A percentile compares a stretch with the other conserved stretches of the same genome.
Evolutionary conservation across 805 yeast species (phyloP).

Genomic region (Sugiyamaella mastotermitis): DNA sequence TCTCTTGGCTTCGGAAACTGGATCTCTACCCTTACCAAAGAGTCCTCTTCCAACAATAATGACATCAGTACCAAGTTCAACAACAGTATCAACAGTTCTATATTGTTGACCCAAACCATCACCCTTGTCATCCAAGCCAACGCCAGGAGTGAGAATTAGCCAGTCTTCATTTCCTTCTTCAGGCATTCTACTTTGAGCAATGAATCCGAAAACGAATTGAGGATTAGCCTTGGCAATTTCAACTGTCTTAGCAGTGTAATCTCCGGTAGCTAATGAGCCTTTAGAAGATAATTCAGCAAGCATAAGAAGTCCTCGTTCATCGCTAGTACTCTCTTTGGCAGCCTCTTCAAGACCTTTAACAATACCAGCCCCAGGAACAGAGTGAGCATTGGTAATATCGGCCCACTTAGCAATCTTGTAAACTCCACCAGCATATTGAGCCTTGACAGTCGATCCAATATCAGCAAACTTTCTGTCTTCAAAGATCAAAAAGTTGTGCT

Average conservation of each 20-base stretch:
- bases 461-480: conserved; percentile 99
- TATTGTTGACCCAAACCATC: conserved; percentile 96
- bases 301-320: conserved; percentile 79
- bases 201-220: conserved; percentile 92
- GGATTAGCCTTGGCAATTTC: conserved; percentile 84
- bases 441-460: conserved; percentile 94
- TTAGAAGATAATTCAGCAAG: conserved; percentile 92
- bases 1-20: conserved; percentile 77
- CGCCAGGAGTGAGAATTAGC: conserved; percentile 98
- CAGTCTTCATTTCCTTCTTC: conserved; percentile 84
- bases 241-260: conserved; percentile 79
- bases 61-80: conserved; percentile 82
- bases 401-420: conserved; percentile 91
- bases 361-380: conserved; percentile 93
- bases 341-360: conserved; percentile 84
- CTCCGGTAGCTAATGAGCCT: conserved; percentile 91
- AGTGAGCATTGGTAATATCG: conserved; percentile 95
- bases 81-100: conserved; percentile 82
- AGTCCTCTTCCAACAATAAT: conserved; percentile 98
- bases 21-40: conserved; percentile 91
- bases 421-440: conserved; percentile 87
- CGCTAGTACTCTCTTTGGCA: conserved; percentile 54
- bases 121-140: conserved; percentile 94
- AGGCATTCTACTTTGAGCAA: conserved; percentile 84
- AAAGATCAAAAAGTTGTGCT: conserved; percentile 84